Base-by-base conservation (phyloP, 495 filamentous ascomycete species). In the Neurospora sp. region DNA sequence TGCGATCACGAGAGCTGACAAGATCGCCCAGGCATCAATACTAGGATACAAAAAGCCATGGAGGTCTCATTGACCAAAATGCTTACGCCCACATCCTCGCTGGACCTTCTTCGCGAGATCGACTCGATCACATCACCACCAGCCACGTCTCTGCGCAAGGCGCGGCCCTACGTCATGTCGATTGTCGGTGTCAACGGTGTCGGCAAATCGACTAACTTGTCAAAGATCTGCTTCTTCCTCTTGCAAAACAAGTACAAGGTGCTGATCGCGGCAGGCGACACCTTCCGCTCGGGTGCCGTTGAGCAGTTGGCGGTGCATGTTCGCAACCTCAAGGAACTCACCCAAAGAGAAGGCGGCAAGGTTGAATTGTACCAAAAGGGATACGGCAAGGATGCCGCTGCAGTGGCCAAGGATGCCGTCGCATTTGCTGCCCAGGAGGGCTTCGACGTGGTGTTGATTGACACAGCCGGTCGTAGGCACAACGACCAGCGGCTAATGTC, bases 171-270 rank as follows among this genome's bases (percentile, higher is more conserved):
- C 76, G 95, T 98, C 73, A 96, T 99, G 77, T 96, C 93, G 39
- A 97, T 99, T 72, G 96, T 99, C 40, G 96, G 96, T 71, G 96
- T 99, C 77, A 99, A 99, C 78, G 96, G 96, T 35, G 96, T 99
- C 69, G 96, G 96, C 79, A 99, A 99, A 83, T 97, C 93, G 9
- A 99, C 96, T 23, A 98, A 97, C 75, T 84, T 99, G 20, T 93
- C 92, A 79, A 99, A 99, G 83, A 96, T 99, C 74, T 95, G 93
- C 80, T 98, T 94, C 84, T 98, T 98, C 85, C 87, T 99, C 12
- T 86, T 99, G 31, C 96, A 99, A 81, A 98, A 99, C 84, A 92
- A 94, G 79, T 96, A 95, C 84, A 91, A 92, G 75, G 93, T 99
- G n/a, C 87, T 99, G 70, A 92, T 99, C 78, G 96, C 93, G 1